Evolutionary conservation across 208 protist species (phyloP), one percentile per base, ranked within the genome.

Genomic region (Zelonia costaricensis): DNA sequence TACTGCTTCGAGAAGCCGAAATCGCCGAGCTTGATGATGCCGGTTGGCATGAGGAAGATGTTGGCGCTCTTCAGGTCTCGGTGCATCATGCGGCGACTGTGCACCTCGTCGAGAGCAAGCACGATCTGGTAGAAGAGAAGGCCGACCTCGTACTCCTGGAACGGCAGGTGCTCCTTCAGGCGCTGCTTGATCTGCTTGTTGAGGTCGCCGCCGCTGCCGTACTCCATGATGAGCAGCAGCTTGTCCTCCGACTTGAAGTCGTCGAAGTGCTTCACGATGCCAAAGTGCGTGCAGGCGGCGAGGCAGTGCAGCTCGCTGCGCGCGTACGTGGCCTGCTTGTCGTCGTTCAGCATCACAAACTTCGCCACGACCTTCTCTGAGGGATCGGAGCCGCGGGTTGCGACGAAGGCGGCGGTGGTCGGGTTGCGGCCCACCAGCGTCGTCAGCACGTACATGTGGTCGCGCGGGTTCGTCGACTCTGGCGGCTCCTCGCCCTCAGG

Each of bases 41-140:
- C 91, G 10, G 76, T 87, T 6, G 84, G 75, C 76, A 85, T 92
- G 22, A 97, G 69, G 36, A 97, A 88, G 42, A 97, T 89, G 69
- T 97, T 97, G 9, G 87, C 91, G 57, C 85, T 92, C 72, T 97
- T 97, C 43, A 97, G 52, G 56, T 97, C 91, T 16, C 91, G 83
- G 58, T 97, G 91, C 74, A 97, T 89, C 77, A 97, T 94, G 28
- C 74, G 54, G 20, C 91, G 80, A 36, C 47, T 67, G 72, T 97
- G 93, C 10, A 97, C 78, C 61, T 97, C 85, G 48, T 94, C 69
- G 28, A 97, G 62, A 35, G 86, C 93, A 1, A 92, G 67, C 9
- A 92, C 76, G 48, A 95, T 86, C 62, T 95, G 89, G 38, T 84
- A 84, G 49, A 95, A 95, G n/a, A 95, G 68, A 5, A 95, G 68